Conservation (phyloP, 2,329 filamentous ascomycete species). For the Fusarium agapanthi region DNA sequence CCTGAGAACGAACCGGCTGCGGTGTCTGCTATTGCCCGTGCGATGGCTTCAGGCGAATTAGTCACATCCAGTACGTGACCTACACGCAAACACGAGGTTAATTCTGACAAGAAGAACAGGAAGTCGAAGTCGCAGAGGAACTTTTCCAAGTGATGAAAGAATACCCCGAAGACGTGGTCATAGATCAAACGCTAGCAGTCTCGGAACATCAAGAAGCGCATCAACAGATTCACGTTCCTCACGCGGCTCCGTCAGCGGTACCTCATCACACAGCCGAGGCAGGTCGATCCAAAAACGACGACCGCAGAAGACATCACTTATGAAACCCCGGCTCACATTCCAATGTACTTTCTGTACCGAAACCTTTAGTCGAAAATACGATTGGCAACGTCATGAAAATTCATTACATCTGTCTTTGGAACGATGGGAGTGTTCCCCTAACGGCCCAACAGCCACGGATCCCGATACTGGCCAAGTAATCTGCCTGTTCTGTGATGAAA, state of each 20-base stretch:
- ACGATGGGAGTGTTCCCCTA: slow-evolving; percentile 55
- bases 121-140: slow-evolving; percentile 15
- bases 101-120: slow-evolving; percentile 45
- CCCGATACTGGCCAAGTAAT: slow-evolving; percentile 35
- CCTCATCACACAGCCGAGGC: slow-evolving; percentile 6
- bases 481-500: slow-evolving; percentile 51
- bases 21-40: slow-evolving; percentile 44
- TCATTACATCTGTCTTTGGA: slow-evolving; percentile 56
- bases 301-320: slow-evolving; percentile 5
- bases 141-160: slow-evolving; percentile 20
- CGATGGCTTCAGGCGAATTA: slow-evolving; percentile 33
- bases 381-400: slow-evolving; percentile 61
- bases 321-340: slow-evolving; percentile 31
- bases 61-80: not conserved
- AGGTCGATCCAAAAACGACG: slow-evolving; percentile 18
- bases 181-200: slow-evolving; percentile 22
- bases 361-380: slow-evolving; percentile 54
- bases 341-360: slow-evolving; percentile 59
- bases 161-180: slow-evolving; percentile 7
- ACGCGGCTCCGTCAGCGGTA: slow-evolving; percentile 8
- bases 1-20: slow-evolving; percentile 46
- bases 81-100: slow-evolving; percentile 50
- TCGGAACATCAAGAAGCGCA: slow-evolving; percentile 27
- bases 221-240: slow-evolving; percentile 30
- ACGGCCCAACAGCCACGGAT: slow-evolving; percentile 48